Base-by-base conservation (phyloP, 192 early-diverging fungal genomes). In the Coemansia sp. region DNA sequence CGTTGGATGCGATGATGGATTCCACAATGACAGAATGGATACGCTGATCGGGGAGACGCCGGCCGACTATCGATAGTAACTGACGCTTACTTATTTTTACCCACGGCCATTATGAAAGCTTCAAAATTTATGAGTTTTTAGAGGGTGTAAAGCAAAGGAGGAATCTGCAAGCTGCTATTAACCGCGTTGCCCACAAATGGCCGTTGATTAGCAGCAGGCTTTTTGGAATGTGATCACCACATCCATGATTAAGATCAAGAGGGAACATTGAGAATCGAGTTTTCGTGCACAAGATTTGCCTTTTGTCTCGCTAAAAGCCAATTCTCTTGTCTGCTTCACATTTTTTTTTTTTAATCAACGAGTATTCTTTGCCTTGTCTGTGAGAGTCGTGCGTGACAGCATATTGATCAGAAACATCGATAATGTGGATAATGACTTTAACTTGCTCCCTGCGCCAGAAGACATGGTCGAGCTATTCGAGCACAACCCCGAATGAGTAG, bases 401-500 rank as follows among this genome's bases (percentile, higher is more conserved):
- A 44, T 17, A 44, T 44, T n/a, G 16, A 44, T 37, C n/a, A 72
- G 70, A 42, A 64, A 73, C 49, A 26, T 2, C 33, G 80, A 66
- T 4, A 69, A 69, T 4, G 7, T 40, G n/a, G 75, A 55, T 6
- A 6, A 66, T 21, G 53, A 61, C 40, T 38, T 59, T 21, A 17
- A 13, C 66, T 55, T 82, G 68, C 72, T 82, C 35, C 84, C 88
- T 7, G 72, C 75, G 19, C 87, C 84, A 19, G 83, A 88, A 64
- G 81, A 80, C 23, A 87, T 82, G 35, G 80, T 78, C 55, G 87
- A 86, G 42, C 67, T 73, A 42, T 91, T 86, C 37, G 81, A 84
- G 58, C 78, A 88, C 40, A 50, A 83, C 13, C 39, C 62, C 5
- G 74, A 80, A 47, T 63, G 69, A 40, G 78, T 81, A 2, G 39